These are phyloP conservation scores for Theobroma cacao DNA, from an alignment of 345 rosid genomes.

Conservation along the genomic window DNA sequence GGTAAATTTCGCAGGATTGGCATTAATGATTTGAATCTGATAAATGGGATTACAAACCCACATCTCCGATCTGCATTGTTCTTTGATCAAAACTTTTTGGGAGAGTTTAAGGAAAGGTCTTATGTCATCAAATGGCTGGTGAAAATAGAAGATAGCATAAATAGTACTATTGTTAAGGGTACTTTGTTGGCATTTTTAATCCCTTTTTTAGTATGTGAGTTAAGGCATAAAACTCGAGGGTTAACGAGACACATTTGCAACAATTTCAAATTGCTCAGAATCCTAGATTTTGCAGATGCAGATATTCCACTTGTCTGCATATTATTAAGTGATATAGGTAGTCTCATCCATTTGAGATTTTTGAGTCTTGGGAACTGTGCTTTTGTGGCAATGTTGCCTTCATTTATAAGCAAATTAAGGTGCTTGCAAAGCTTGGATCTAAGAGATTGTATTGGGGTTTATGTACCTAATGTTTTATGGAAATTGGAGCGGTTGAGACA, in stretches of 20 bases:
- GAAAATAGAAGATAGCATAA: background rate
- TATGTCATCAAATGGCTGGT: background rate
- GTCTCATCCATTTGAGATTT: too few species aligned
- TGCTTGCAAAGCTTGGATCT: constrained; percentile 26
- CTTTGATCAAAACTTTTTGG: constrained; percentile 13
- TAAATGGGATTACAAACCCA: constrained; percentile 12
- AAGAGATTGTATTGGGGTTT: background rate
- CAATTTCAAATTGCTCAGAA: constrained; percentile 19
- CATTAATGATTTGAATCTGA: constrained; percentile 2
- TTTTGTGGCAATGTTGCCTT: constrained; percentile 12
- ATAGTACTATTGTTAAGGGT: too few species aligned
- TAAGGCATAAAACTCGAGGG: background rate
- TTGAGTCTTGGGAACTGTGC: constrained; percentile 14
- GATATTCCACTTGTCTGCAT: background rate
- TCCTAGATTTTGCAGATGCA: constrained; percentile 29
- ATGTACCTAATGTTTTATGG: background rate
- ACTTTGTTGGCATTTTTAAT: background rate
- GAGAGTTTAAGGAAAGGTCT: background rate
- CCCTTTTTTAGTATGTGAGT: background rate
- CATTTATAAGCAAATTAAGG: constrained; percentile 26
- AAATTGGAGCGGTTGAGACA: constrained; percentile 10
- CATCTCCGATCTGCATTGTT: constrained; percentile 32
- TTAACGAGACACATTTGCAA: constrained; percentile 13
- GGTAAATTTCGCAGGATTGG: constrained; percentile 30
- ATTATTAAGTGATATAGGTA: constrained; percentile 21